phyloP scores from a whole-genome alignment of 2,329 filamentous ascomycete genomes.

The Sphaerulina vaccinii region DNA sequence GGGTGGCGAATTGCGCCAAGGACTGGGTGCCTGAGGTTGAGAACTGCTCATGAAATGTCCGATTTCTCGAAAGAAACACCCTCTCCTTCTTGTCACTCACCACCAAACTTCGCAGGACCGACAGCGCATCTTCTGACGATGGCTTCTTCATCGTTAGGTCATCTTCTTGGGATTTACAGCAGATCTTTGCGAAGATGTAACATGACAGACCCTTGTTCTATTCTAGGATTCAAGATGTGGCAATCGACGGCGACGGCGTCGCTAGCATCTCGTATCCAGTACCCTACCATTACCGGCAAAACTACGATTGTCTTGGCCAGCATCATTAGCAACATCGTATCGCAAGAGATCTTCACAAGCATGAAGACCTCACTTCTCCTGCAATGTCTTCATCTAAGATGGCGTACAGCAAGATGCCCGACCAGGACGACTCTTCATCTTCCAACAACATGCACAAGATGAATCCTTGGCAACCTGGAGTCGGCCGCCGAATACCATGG shows the following conservation, averaged over 20 bases:
- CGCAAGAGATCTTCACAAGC: not conserved
- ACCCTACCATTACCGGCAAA: constrained; percentile 1
- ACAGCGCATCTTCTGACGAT: too few relatives aligned
- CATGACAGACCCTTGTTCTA: not conserved
- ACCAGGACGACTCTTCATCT: not conserved
- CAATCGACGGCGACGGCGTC: not conserved
- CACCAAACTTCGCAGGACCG: too few relatives aligned
- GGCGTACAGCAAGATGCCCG: constrained; percentile 4
- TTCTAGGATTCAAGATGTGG: not conserved
- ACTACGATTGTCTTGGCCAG: constrained; percentile 4
- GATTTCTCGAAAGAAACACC: too few relatives aligned
- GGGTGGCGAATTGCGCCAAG: too few relatives aligned
- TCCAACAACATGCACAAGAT: constrained; percentile 8
- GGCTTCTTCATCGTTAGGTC: too few relatives aligned
- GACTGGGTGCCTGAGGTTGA: too few relatives aligned
- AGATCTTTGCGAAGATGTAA: too few relatives aligned
- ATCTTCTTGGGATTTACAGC: too few relatives aligned
- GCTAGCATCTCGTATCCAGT: constrained; percentile 12
- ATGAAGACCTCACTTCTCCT: not conserved
- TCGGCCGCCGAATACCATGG: constrained; percentile 18
- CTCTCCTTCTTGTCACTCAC: too few relatives aligned
- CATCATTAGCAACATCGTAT: not conserved
- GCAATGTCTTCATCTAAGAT: not conserved
- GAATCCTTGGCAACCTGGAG: constrained; percentile 20
- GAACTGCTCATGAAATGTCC: too few relatives aligned